Conservation (phyloP, 2,329 filamentous ascomycete genomes). For the Colletotrichum sidae region DNA sequence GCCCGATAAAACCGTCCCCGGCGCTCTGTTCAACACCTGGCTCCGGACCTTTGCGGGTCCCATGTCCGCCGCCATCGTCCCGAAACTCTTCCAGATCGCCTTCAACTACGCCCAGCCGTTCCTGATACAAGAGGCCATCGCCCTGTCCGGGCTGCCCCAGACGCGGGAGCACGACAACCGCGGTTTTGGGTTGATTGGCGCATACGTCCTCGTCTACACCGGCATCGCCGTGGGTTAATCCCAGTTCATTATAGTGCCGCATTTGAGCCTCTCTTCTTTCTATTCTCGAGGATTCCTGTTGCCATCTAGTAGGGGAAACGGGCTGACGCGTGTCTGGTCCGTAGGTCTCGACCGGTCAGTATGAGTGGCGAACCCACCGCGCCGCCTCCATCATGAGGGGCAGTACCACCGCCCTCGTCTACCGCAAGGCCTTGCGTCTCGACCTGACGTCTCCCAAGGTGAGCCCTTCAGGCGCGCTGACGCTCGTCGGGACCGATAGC, state of each 20-base stretch:
- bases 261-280: neutral
- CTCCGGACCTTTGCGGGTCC: slow-evolving; percentile 27
- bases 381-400: slow-evolving; percentile 43
- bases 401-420: slow-evolving; percentile 42
- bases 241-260: neutral
- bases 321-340: neutral
- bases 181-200: slow-evolving; percentile 44
- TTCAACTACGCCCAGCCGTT: slow-evolving; percentile 45
- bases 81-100: slow-evolving; percentile 40
- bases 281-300: no score
- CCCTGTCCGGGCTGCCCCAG: slow-evolving; percentile 37
- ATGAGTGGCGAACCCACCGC: slow-evolving; percentile 41
- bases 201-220: slow-evolving; percentile 43
- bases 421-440: slow-evolving; percentile 40
- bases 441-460: slow-evolving; percentile 39
- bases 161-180: slow-evolving; percentile 38
- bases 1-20: slow-evolving; percentile 37
- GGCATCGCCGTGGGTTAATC: slow-evolving; percentile 41
- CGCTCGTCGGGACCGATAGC: slow-evolving; percentile 44
- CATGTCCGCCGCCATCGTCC: slow-evolving; percentile 22
- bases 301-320: no score
- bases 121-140: slow-evolving; percentile 41
- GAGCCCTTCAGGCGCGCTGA: slow-evolving; percentile 41
- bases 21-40: slow-evolving; percentile 36
- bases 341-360: slow-evolving; percentile 41